A percentile compares a stretch with the other conserved stretches of the same genome.
phyloP scores from a whole-genome alignment of 2,329 filamentous ascomycete genomes.

The Aspergillus fumigatiaffinis region DNA sequence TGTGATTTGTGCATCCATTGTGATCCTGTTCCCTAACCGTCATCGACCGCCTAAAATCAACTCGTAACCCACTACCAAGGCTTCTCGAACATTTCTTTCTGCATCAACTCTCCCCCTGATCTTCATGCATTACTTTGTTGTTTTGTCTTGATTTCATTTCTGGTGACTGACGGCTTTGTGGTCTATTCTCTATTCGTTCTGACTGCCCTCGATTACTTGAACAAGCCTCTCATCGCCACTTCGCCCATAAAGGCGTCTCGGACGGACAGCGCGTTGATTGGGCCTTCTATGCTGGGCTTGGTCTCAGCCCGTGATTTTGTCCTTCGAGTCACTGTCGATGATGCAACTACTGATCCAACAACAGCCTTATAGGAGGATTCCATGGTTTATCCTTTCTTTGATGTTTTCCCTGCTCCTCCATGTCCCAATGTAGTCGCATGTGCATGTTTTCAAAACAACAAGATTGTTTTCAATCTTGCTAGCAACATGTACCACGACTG shows the following conservation, averaged over 20 bases:
- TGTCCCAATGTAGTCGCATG: not conserved
- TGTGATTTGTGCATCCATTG: not conserved
- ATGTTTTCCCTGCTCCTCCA: not conserved
- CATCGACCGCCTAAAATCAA: not conserved
- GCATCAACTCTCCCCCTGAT: not conserved
- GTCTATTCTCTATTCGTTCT: not conserved
- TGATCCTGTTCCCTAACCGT: not conserved
- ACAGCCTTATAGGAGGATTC: not conserved
- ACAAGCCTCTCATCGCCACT: constrained; percentile 9
- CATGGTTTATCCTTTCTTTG: not conserved
- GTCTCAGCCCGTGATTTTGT: constrained; percentile 5
- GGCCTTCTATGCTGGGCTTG: not conserved
- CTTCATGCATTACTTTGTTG: not conserved
- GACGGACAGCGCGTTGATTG: constrained; percentile 14
- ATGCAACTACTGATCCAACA: not conserved
- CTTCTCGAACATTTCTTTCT: not conserved
- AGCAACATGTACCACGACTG: constrained; percentile 4
- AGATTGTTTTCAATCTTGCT: not conserved
- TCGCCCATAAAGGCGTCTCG: constrained; percentile 8
- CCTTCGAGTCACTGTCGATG: not conserved
- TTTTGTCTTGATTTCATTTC: not conserved
- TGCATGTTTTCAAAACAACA: not conserved
- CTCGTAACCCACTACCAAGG: not conserved
- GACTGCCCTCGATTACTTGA: not conserved
- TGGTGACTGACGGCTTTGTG: not conserved